These are phyloP conservation scores for Schwanniomyces occidentalis DNA, from an alignment of 805 yeast genomes.

Conservation along the genomic window DNA sequence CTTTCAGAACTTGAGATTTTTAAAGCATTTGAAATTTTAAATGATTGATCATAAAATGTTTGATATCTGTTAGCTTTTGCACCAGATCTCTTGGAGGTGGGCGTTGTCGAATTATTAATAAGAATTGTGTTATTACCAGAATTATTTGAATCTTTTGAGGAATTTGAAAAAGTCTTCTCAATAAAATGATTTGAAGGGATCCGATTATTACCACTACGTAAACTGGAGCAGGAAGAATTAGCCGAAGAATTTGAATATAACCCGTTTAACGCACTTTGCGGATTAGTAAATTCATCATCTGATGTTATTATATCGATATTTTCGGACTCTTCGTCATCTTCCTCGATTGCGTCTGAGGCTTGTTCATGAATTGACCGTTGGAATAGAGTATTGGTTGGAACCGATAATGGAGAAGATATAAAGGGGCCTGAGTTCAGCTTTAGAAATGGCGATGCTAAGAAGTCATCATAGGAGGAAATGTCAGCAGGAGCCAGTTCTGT, in stretches of 20 bases:
- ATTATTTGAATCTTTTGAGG: constrained; percentile 28
- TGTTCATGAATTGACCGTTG: constrained; percentile 34
- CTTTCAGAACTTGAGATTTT: constrained; percentile 30
- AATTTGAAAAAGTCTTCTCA: constrained; percentile 34
- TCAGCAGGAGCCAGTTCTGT: constrained; percentile 23
- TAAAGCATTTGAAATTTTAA: constrained; percentile 44
- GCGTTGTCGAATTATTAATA: constrained; percentile 16
- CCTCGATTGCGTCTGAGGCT: constrained; percentile 24
- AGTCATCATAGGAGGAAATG: constrained; percentile 23
- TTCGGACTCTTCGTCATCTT: constrained; percentile 11
- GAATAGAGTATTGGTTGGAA: constrained; percentile 19
- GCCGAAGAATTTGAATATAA: constrained; percentile 30
- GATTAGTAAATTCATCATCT: constrained; percentile 19
- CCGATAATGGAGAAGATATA: constrained; percentile 19
- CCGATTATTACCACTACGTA: constrained; percentile 12
- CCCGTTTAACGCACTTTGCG: constrained; percentile 21
- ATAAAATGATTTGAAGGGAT: constrained; percentile 14
- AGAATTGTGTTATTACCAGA: constrained; percentile 8
- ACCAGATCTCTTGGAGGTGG: constrained; percentile 29
- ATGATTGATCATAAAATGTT: constrained; percentile 47
- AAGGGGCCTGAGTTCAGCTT: constrained; percentile 17
- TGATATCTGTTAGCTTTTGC: constrained; percentile 51
- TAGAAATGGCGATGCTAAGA: constrained; percentile 31
- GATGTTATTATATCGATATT: constrained; percentile 6
- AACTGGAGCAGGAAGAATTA: constrained; percentile 35